Evolutionary conservation across 2,329 filamentous ascomycete genomes (phyloP).

Genomic region (Achaetomium macrosporum): DNA sequence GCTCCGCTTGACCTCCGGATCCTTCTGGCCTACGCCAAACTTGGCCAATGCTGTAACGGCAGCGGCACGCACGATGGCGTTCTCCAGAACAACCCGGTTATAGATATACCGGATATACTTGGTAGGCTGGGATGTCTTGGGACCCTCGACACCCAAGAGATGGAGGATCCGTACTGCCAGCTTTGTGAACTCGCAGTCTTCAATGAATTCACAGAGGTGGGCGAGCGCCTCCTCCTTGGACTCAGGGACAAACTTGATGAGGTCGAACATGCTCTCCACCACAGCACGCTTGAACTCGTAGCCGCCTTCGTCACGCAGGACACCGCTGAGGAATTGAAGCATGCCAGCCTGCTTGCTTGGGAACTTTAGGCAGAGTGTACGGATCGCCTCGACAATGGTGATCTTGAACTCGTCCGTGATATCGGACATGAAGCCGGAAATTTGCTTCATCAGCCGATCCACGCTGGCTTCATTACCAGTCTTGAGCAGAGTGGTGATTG

Average conservation of each 20-base stretch:
- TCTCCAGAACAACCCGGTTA: constrained; percentile 95
- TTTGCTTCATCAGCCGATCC: constrained; percentile 97
- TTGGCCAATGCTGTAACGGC: constrained; percentile 94
- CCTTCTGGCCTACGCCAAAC: constrained; percentile 94
- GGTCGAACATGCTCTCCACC: constrained; percentile 97
- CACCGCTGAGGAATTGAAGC: constrained; percentile 95
- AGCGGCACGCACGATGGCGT: constrained; percentile 89
- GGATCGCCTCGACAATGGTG: constrained; percentile 97
- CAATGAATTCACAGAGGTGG: constrained; percentile 97
- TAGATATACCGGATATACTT: constrained; percentile 99
- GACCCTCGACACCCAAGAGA: constrained; percentile 87
- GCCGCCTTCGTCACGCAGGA: constrained; percentile 90
- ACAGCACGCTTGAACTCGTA: constrained; percentile 98
- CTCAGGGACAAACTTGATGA: constrained; percentile 98
- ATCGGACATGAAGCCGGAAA: constrained; percentile 96
- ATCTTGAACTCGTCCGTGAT: constrained; percentile 99
- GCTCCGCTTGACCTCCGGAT: constrained; percentile 93
- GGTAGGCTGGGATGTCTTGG: constrained; percentile 89
- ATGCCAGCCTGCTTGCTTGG: constrained; percentile 97
- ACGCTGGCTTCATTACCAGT: constrained; percentile 97
- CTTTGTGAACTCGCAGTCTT: constrained; percentile 99
- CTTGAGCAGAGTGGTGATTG: constrained; percentile 95
- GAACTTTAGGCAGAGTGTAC: constrained; percentile 94
- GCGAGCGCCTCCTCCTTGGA: constrained; percentile 75
- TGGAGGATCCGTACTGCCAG: constrained; percentile 92